A percentile compares a stretch with the other conserved stretches of the same genome.
These are phyloP conservation scores for Phycomyces blakesleeanus DNA, from an alignment of 192 early-diverging fungal genomes.

Conservation along the genomic window DNA sequence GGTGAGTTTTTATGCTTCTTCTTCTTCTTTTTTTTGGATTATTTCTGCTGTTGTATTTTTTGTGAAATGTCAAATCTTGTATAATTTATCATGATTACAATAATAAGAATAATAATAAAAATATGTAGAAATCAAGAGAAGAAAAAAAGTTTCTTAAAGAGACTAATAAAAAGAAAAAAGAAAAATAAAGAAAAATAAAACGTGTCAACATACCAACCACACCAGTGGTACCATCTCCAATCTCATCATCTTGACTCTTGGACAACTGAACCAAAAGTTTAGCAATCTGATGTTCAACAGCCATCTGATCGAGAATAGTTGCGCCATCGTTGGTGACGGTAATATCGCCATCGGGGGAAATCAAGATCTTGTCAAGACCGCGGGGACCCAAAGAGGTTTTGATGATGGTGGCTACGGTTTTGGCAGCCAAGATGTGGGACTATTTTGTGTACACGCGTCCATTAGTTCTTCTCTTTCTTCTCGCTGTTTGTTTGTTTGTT, in stretches of 20 bases:
- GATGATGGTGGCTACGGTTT: conserved; percentile 94
- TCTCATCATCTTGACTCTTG: conserved; percentile 98
- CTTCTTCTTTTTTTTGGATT: not conserved
- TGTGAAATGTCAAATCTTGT: too few species aligned
- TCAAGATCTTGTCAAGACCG: conserved; percentile 97
- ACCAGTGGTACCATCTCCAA: conserved; percentile 99
- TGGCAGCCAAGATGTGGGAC: conserved; percentile 98
- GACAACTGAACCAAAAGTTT: conserved; percentile 98
- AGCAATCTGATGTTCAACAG: conserved; percentile 98
- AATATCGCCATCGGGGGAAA: conserved; percentile 99
- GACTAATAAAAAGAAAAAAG: too few species aligned
- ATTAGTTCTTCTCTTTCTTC: not conserved
- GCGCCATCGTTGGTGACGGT: conserved; percentile 99
- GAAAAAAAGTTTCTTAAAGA: too few species aligned
- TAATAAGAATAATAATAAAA: too few species aligned
- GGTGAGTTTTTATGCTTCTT: not conserved
- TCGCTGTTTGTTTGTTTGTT: too few species aligned
- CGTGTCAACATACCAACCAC: conserved; percentile 87
- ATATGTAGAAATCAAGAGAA: too few species aligned
- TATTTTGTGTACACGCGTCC: conserved; percentile 30
- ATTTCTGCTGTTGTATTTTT: too few species aligned
- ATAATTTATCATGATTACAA: too few species aligned
- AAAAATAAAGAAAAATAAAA: too few species aligned
- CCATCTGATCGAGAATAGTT: conserved; percentile 96
- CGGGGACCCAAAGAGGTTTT: conserved; percentile 98